Evolutionary conservation across 192 early-diverging fungal genomes (phyloP), one percentile per base, ranked within the genome.

Genomic region (Backusella morwellensis): DNA sequence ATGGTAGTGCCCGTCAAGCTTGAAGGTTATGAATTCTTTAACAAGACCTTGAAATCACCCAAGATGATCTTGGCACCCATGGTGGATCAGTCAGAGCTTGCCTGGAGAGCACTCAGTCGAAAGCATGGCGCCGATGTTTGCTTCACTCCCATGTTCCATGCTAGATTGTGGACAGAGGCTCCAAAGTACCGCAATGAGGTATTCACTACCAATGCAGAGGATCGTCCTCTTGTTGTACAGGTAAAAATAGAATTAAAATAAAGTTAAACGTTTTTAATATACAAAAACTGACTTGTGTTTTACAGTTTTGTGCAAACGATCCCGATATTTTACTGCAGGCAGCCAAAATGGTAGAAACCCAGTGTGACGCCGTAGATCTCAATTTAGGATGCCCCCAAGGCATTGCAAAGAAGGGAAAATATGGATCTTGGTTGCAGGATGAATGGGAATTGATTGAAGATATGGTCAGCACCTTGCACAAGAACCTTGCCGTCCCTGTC

Each of bases 131-230:
- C 96, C 2, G 82, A 97, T 1, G 85, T 98, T 11, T 97, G 96
- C 85, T 99, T 96, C 83, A 98, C 98, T 3, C 98, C 98, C 63
- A 99, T 99, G 98, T 94, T 98, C 80, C 94, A 99, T 75, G 96
- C 97, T 2, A 90, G 89, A 56, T 72, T 96, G n/a, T 83, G 86
- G 6, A 82, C 82, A 6, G 78, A 81, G 23, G 78, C 78, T 11
- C 71, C 83, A 78, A 90, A 86, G 74, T 96, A 94, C 80, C 84
- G 90, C 56, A 74, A 84, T 14, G 94, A 95, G 70, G 88, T 91
- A 59, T 96, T 93, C 92, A 89, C 82, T 3, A 88, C 90, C 3
- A 85, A 85, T 23, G 78, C 83, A 15, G 79, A 90, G 29, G 96
- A 99, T 81, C 75, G 92, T 40, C 96, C 96, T 7, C 85, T 97